Evolutionary conservation across 2,329 filamentous ascomycete genomes (phyloP), one percentile per base, ranked within the genome.

Genomic region (Talaromyces sp.): DNA sequence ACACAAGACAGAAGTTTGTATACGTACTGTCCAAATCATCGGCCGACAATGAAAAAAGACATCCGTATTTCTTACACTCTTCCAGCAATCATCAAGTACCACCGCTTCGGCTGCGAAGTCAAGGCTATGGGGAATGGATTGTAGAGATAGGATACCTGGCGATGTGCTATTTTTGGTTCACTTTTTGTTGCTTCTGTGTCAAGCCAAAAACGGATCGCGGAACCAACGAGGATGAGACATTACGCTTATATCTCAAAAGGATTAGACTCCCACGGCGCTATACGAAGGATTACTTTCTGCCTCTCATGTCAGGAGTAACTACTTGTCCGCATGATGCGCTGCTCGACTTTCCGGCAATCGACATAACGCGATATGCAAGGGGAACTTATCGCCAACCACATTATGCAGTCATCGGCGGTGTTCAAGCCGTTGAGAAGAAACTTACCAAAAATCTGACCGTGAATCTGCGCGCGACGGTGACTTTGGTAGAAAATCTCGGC

Each of bases 251-350:
- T 64, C 67, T 83, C 5, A 61, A 70, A n/a, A 75, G 84, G n/a
- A 82, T 83, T 4, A 72, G 75, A 57, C 69, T 85, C 1, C 83
- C 84, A 0, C 71, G 69, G 5, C 76, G 78, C 31, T 86, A 83
- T 61, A 68, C 75, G 3, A 70, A 73, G 2, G 76, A 79, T 37
- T 86, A 86, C 66, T 69, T 87, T 7, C 71, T 86, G 0, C 84
- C 84, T 0, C 73, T 85, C 5, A 76, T 87, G 42, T 81, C 83
- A 57, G 79, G 79, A 63, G 81, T 86, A 37, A 65, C 64, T 5
- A 71, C 70, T 6, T 28, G 28, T 28, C 28, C 28, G 28, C 28
- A 28, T 28, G 28, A 28, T 28, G 28, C 28, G 28, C 28, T 28
- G 28, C 28, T 28, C 28, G 28, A 28, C 28, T 28, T 28, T 28